These are phyloP conservation scores for Arachnopeziza araneosa DNA, from an alignment of 2,329 filamentous ascomycete species.

Conservation along the genomic window DNA sequence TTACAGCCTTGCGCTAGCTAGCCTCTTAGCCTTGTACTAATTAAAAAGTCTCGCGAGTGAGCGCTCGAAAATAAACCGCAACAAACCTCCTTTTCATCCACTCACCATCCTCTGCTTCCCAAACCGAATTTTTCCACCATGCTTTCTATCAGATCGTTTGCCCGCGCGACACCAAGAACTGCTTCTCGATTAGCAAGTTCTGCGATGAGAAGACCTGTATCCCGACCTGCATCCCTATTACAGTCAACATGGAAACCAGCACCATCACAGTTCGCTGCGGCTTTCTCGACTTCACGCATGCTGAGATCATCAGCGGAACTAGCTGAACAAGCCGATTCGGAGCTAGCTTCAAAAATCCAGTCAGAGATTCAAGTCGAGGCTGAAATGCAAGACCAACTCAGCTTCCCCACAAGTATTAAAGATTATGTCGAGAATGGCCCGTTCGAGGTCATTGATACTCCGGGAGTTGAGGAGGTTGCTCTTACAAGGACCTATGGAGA, in stretches of 20 bases:
- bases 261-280: constrained; percentile 23
- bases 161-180: constrained; percentile 62
- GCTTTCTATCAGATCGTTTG: constrained; percentile 62
- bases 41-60: background rate
- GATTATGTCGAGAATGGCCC: constrained; percentile 83
- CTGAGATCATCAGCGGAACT: constrained; percentile 37
- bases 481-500: constrained; percentile 78
- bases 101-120: constrained; percentile 4
- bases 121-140: constrained; percentile 37
- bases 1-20: background rate
- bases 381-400: constrained; percentile 65
- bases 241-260: constrained; percentile 26
- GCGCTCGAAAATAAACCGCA: background rate
- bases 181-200: constrained; percentile 51
- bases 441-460: constrained; percentile 76
- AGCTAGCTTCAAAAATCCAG: constrained; percentile 81
- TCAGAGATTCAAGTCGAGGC: constrained; percentile 80
- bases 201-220: constrained; percentile 45
- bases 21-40: background rate
- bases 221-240: constrained; percentile 25
- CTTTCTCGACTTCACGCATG: constrained; percentile 37
- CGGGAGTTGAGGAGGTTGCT: constrained; percentile 82
- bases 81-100: constrained; percentile 2
- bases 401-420: constrained; percentile 71
- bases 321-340: constrained; percentile 68